Conservation (phyloP, 805 yeast genomes). For the Kluyveromyces lactis region DNA sequence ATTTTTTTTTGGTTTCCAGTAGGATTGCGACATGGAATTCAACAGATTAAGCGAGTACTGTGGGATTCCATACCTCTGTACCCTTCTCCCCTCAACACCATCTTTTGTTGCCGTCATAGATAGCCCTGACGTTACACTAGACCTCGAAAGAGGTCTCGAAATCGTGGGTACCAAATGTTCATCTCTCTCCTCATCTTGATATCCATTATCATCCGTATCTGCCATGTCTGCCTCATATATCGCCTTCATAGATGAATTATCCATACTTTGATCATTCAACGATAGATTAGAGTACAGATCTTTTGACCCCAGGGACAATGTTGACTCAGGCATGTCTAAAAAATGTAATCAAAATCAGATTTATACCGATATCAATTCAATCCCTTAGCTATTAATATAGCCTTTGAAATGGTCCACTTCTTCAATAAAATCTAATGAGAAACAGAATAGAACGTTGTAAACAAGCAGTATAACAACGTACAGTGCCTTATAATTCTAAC, state of each 20-base stretch:
- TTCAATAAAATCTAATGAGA: too few relatives aligned
- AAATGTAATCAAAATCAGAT: too few relatives aligned
- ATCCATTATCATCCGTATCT: not conserved
- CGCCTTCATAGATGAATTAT: slow-evolving; percentile 16
- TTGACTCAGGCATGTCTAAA: slow-evolving; percentile 15
- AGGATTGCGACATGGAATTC: slow-evolving; percentile 27
- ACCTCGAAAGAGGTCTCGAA: slow-evolving; percentile 54
- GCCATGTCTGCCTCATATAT: slow-evolving; percentile 16
- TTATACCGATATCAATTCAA: too few relatives aligned
- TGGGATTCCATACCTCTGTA: slow-evolving; percentile 38
- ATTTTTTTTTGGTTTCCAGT: slow-evolving; percentile 8
- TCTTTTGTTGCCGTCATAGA: slow-evolving; percentile 70
- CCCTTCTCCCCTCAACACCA: slow-evolving; percentile 57
- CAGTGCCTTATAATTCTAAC: too few relatives aligned
- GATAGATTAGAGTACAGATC: slow-evolving; percentile 19
- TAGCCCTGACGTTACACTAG: slow-evolving; percentile 56
- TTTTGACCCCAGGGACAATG: slow-evolving; percentile 15
- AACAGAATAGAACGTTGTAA: too few relatives aligned
- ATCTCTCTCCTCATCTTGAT: slow-evolving; percentile 6
- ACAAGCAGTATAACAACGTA: too few relatives aligned
- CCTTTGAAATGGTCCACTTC: too few relatives aligned
- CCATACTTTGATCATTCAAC: slow-evolving; percentile 11
- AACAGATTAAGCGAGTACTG: slow-evolving; percentile 32
- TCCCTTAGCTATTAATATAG: too few relatives aligned
- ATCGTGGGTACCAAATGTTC: slow-evolving; percentile 14